Evolutionary conservation across 441 rosid species (phyloP).

Genomic region (Populus tomentosa): DNA sequence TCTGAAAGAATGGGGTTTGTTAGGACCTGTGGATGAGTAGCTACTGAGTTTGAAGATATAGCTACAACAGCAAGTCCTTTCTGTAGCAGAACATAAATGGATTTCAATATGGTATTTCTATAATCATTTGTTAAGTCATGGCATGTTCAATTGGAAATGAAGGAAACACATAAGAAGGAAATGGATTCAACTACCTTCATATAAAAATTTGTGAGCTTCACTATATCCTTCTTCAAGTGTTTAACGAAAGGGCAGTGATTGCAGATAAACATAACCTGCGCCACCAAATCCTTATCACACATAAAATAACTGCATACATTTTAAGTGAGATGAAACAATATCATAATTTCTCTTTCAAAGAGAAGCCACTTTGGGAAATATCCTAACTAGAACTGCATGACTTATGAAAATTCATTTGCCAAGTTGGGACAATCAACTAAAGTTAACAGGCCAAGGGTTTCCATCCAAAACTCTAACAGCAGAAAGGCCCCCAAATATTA

Average conservation of each 20-base stretch:
- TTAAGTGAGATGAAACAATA: not conserved
- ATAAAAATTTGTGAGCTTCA: too few species aligned
- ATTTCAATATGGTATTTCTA: not conserved
- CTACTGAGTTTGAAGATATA: constrained; percentile 79
- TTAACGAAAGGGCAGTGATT: constrained; percentile 95
- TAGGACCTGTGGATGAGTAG: constrained; percentile 85
- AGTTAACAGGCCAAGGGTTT: not conserved
- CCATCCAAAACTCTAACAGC: not conserved
- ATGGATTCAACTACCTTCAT: too few species aligned
- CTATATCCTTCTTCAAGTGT: constrained; percentile 70
- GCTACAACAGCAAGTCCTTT: constrained; percentile 92
- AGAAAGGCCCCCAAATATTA: not conserved
- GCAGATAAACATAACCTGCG: constrained; percentile 88
- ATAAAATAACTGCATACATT: not conserved
- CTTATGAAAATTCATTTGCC: not conserved
- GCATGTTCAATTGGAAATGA: too few species aligned
- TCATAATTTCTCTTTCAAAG: not conserved
- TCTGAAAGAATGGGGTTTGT: constrained; percentile 21
- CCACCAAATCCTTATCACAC: constrained; percentile 4
- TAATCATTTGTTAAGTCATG: too few species aligned
- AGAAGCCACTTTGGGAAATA: too few species aligned
- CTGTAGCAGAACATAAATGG: constrained; percentile 36
- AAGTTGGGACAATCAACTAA: too few species aligned
- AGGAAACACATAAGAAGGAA: too few species aligned
- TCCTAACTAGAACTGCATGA: too few species aligned